Conservation (phyloP, 768 basidiomycete genomes). For the Agrocybe pediades region DNA sequence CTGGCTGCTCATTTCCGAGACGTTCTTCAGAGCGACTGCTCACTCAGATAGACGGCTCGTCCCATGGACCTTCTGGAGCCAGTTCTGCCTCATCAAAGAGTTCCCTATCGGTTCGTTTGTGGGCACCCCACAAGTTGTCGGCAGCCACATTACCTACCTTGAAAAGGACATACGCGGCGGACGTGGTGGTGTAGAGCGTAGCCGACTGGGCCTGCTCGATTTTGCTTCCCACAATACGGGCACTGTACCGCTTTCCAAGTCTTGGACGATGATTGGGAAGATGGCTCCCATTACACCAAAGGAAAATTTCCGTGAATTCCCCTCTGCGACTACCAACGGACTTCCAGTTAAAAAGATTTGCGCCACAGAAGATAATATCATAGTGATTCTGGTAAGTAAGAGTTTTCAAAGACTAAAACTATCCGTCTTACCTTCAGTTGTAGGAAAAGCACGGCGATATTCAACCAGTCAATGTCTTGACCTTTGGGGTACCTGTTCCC, state of each 20-base stretch:
- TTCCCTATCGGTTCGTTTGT: conserved; percentile 28
- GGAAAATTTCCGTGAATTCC: conserved; percentile 44
- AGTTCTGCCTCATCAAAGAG: conserved; percentile 48
- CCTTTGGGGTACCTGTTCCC: conserved; percentile 38
- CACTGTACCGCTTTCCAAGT: conserved; percentile 26
- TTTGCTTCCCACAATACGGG: conserved; percentile 45
- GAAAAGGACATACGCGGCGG: conserved; percentile 35
- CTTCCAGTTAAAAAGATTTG: conserved; percentile 50
- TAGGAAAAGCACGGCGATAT: conserved; percentile 41
- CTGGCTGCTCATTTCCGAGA: conserved; percentile 59
- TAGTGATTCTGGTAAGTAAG: conserved; percentile 53
- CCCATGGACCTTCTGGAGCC: conserved; percentile 60
- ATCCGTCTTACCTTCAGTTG: conserved; percentile 3
- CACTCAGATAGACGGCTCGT: conserved; percentile 45
- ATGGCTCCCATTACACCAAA: conserved; percentile 40
- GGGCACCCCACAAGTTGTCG: conserved; percentile 44
- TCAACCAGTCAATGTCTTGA: conserved; percentile 46
- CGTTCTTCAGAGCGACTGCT: conserved; percentile 46
- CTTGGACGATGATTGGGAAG: conserved; percentile 45
- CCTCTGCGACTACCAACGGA: conserved; percentile 44
- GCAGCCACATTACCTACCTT: conserved; percentile 48
- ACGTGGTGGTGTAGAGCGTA: conserved; percentile 21
- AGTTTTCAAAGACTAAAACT: background rate
- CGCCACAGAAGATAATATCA: conserved; percentile 62
- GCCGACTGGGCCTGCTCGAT: conserved; percentile 42